Evolutionary conservation across 2,329 filamentous ascomycete genomes (phyloP), one percentile per base, ranked within the genome.

Genomic region (Aspergillus udagawae): DNA sequence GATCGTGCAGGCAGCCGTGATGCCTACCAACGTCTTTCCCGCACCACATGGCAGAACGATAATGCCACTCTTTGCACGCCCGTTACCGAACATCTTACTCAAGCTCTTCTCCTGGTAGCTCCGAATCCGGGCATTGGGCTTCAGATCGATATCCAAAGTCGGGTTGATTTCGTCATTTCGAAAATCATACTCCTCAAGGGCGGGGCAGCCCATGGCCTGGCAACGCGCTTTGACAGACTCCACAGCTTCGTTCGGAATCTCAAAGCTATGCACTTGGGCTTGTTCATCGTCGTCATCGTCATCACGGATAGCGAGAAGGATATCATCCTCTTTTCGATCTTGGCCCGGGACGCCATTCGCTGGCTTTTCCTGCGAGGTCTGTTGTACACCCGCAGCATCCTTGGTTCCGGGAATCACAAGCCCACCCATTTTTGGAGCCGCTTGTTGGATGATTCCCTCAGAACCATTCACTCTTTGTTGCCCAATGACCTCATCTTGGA

Each of bases 51-150:
- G 94, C 65, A 99, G 77, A 55, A 99, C 94, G 58, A 99, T 99
- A 64, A 99, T 95, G 56, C 94, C 94, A 74, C 92, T 97, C 78
- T 96, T 94, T 14, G 94, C 94, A 75, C 94, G 88, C 51, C 93
- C 93, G 70, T 99, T 99, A 70, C 94, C 93, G 72, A 99, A 99
- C 94, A 99, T 99, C 75, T 99, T 99, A 78, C 91, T 96, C 9
- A 99, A 80, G 63, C 92, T 96, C 77, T 97, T 96, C 74, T 99
- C 94, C 72, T 99, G 94, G 67, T 99, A 99, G 79, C 84, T 87
- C 71, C 93, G 87, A 71, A 97, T 97, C 68, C 93, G 89, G 0
- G 92, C 93, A 56, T 88, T 87, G 0, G 93, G 92, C 66, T 90
- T 90, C 51, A 97, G 80, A 72, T 97, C 93, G 65, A 99, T 99